Percentiles rank a stretch among this genome's conserved stretches.
Conservation (phyloP, 2,329 filamentous ascomycete species). For the Cladosporium phlei region DNA sequence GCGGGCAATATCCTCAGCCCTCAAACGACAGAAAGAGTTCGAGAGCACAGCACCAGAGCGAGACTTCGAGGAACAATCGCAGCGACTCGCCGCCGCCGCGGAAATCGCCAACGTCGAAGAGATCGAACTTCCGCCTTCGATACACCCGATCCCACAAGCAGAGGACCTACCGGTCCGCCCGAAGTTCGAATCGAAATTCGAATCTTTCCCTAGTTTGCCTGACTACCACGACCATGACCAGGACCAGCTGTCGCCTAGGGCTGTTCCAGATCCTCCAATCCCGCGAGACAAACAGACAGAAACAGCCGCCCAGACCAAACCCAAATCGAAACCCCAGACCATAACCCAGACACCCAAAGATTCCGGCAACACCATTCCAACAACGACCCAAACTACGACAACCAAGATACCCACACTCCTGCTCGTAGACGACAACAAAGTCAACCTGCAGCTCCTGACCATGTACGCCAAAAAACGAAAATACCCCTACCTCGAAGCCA, state of each 20-base stretch:
- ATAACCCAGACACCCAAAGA: background rate
- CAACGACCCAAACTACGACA: background rate
- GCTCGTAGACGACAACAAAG: constrained; percentile 33
- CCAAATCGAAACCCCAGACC: background rate
- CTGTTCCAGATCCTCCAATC: background rate
- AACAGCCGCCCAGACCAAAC: background rate
- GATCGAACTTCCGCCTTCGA: background rate
- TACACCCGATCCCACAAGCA: background rate
- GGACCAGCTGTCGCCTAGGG: background rate
- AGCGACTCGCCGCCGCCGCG: too few species aligned
- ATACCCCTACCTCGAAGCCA: constrained; percentile 41
- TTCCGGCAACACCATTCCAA: too few species aligned
- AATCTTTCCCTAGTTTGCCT: too few species aligned
- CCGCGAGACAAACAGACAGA: too few species aligned
- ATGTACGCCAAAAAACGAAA: constrained; percentile 32
- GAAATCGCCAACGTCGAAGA: background rate
- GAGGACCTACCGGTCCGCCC: background rate
- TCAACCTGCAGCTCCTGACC: constrained; percentile 31
- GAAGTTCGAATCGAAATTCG: background rate
- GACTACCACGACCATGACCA: too few species aligned
- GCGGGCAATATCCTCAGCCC: background rate
- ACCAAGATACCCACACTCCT: constrained; percentile 19
- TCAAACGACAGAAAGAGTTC: background rate
- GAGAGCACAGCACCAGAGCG: background rate
- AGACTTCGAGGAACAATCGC: too few species aligned